Conservation (phyloP, 2,329 filamentous ascomycete species). For the Arthrobotrys pseudoclavata region DNA sequence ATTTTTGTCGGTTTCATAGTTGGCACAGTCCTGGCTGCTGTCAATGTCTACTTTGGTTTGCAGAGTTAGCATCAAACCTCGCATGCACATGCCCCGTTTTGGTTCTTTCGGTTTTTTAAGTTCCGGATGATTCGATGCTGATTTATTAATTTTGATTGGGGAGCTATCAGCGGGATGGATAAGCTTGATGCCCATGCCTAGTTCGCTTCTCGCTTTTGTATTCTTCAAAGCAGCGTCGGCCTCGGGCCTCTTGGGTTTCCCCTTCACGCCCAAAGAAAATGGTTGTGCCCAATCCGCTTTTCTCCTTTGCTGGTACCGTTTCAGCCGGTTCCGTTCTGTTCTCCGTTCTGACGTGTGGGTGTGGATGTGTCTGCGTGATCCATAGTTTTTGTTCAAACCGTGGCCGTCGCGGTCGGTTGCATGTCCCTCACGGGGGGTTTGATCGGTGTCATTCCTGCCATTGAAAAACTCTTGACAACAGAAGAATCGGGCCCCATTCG, state of each 20-base stretch:
- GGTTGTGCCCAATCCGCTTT: conserved; percentile 42
- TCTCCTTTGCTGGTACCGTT: not conserved
- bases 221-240: conserved; percentile 81
- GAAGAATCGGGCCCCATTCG: conserved; percentile 83
- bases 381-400: conserved; percentile 89
- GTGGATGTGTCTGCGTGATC: conserved; percentile 3
- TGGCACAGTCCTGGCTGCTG: conserved; percentile 92
- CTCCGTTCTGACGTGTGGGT: conserved; percentile 1
- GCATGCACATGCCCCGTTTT: conserved; percentile 15
- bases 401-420: conserved; percentile 93
- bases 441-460: conserved; percentile 80
- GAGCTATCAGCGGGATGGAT: conserved; percentile 72
- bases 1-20: conserved; percentile 84
- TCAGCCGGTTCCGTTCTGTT: not conserved
- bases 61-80: conserved; percentile 73
- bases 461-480: conserved; percentile 84
- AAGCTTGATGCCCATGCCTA: conserved; percentile 95
- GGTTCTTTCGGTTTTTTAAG: not conserved
- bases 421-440: conserved; percentile 97
- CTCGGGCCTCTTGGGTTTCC: conserved; percentile 78
- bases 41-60: conserved; percentile 98
- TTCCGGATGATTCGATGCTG: not conserved
- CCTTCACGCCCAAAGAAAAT: conserved; percentile 95
- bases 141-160: conserved; percentile 15
- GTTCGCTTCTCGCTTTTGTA: conserved; percentile 92